Conservation (phyloP, 2,329 filamentous ascomycete genomes). For the Cryphonectria radicalis region DNA sequence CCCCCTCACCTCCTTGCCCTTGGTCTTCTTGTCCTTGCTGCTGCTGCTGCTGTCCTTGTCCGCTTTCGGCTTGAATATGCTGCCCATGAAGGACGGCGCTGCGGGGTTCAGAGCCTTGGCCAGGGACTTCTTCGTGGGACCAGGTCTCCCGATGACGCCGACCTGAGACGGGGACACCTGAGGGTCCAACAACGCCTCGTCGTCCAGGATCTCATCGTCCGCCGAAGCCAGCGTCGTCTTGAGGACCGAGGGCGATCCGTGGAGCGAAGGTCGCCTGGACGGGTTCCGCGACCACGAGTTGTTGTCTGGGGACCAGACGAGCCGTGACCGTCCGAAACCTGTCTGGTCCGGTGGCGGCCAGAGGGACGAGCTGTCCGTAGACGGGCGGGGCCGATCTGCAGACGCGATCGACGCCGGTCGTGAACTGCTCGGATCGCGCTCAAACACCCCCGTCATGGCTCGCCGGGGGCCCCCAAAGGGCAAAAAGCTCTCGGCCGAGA, state of each 20-base stretch:
- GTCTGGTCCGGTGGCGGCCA: slow-evolving; percentile 63
- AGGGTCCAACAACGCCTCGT: slow-evolving; percentile 57
- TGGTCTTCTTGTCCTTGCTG: slow-evolving; percentile 44
- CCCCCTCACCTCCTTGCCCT: slow-evolving; percentile 46
- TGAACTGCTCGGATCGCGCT: slow-evolving; percentile 62
- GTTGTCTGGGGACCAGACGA: slow-evolving; percentile 43
- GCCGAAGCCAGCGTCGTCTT: slow-evolving; percentile 66
- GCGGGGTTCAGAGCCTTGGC: slow-evolving; percentile 79
- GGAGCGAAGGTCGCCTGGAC: slow-evolving; percentile 80
- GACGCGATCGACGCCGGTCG: slow-evolving; percentile 72
- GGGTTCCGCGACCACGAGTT: slow-evolving; percentile 66
- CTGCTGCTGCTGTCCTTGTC: slow-evolving; percentile 47
- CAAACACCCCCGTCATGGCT: slow-evolving; percentile 52
- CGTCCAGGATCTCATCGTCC: slow-evolving; percentile 66
- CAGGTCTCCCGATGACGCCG: slow-evolving; percentile 73
- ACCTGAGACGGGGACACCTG: slow-evolving; percentile 61
- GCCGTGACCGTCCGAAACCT: slow-evolving; percentile 38
- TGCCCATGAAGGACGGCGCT: slow-evolving; percentile 83
- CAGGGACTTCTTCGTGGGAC: slow-evolving; percentile 61
- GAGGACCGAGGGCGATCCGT: slow-evolving; percentile 70
- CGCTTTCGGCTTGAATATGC: slow-evolving; percentile 59
- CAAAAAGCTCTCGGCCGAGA: slow-evolving; percentile 50
- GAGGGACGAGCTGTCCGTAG: slow-evolving; percentile 77
- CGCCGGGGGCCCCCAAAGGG: slow-evolving; percentile 51
- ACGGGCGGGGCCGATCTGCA: slow-evolving; percentile 74